These are phyloP conservation scores for Kluyveromyces sp. DNA, from an alignment of 1,139 yeast species.

Conservation along the genomic window DNA sequence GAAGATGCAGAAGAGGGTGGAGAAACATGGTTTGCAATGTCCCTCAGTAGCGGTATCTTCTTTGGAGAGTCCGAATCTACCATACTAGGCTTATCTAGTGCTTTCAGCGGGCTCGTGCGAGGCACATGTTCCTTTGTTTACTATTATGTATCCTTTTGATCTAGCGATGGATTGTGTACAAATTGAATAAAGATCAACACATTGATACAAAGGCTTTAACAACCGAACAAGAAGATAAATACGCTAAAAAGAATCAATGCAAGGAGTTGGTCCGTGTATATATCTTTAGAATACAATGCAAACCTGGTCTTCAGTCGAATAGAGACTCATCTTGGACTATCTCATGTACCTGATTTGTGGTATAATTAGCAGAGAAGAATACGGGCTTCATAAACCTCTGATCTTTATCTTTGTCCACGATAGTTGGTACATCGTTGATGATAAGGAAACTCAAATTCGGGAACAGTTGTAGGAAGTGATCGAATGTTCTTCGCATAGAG, in stretches of 20 bases:
- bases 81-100: not conserved
- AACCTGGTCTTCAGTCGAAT: slow-evolving; percentile 12
- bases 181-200: not conserved
- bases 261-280: not conserved
- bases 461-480: slow-evolving; percentile 22
- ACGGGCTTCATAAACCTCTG: slow-evolving; percentile 27
- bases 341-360: slow-evolving; percentile 27
- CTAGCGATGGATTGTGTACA: not conserved
- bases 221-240: too few relatives aligned
- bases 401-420: slow-evolving; percentile 20
- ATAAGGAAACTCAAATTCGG: slow-evolving; percentile 20
- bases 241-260: too few relatives aligned
- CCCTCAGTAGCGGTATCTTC: not conserved
- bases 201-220: not conserved
- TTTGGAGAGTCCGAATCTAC: not conserved
- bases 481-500: slow-evolving; percentile 25
- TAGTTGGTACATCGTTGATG: slow-evolving; percentile 28
- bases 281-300: not conserved
- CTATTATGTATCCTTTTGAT: too few relatives aligned
- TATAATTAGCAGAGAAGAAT: slow-evolving; percentile 19
- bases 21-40: slow-evolving; percentile 1
- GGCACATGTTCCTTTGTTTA: too few relatives aligned
- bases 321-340: slow-evolving; percentile 25
- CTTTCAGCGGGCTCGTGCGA: not conserved
- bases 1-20: slow-evolving; percentile 5